A percentile compares a stretch with the other conserved stretches of the same genome.
Evolutionary conservation across 441 rosid species (phyloP).

Genomic region (Hura crepitans): DNA sequence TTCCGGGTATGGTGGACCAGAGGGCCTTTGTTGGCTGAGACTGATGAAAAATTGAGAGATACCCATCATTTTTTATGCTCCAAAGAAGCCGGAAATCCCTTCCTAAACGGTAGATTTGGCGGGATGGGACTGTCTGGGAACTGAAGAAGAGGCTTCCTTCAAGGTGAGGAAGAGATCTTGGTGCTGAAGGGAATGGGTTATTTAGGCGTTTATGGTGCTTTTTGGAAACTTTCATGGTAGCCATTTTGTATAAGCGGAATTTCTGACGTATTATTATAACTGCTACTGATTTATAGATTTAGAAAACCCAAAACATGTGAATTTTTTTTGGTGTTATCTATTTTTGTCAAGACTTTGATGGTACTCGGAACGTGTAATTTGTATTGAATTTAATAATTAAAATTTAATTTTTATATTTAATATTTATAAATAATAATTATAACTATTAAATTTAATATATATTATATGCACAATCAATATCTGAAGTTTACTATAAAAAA

Average conservation of each 20-base stretch:
- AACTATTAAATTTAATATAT: no score
- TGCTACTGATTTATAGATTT: constrained; percentile 11
- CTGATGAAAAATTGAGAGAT: constrained; percentile 40
- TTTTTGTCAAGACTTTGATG: no score
- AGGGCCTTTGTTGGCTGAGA: constrained; percentile 40
- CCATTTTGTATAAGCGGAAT: constrained; percentile 24
- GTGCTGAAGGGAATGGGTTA: constrained; percentile 56
- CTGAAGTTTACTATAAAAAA: no score
- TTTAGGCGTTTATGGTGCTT: constrained; percentile 57
- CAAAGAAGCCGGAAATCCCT: constrained; percentile 50
- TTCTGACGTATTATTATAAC: not conserved
- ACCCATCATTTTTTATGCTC: constrained; percentile 43
- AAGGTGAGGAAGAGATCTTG: constrained; percentile 41
- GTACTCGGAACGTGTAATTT: no score
- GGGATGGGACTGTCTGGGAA: constrained; percentile 27
- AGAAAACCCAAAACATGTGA: not conserved
- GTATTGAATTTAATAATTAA: no score
- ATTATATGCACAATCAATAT: no score
- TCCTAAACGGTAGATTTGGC: constrained; percentile 39
- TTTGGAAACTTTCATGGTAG: constrained; percentile 42
- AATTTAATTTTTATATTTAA: not conserved
- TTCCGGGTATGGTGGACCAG: constrained; percentile 57
- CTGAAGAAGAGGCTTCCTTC: constrained; percentile 41
- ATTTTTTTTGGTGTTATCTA: not conserved
- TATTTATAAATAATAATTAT: no score